Conservation (phyloP, 2,329 filamentous ascomycete species). For the Pyricularia pennisetigena region DNA sequence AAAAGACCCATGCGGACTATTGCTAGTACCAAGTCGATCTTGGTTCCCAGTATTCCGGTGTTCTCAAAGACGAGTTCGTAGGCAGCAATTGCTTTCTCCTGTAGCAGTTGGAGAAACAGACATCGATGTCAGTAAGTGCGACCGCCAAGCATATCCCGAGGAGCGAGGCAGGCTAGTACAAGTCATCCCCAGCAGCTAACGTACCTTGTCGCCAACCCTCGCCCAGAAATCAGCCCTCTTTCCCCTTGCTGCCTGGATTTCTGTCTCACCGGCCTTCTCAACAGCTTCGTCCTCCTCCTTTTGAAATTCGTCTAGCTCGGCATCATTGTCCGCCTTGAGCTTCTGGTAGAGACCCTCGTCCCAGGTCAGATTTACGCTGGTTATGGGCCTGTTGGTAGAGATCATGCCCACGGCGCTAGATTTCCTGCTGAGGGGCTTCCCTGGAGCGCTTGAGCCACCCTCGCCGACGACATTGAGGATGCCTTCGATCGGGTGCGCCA, state of each 20-base stretch:
- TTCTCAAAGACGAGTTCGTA: constrained; percentile 95
- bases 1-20: constrained; percentile 94
- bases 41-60: constrained; percentile 91
- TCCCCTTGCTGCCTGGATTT: constrained; percentile 83
- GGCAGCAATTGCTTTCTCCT: constrained; percentile 90
- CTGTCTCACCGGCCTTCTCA: constrained; percentile 93
- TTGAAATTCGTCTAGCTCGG: constrained; percentile 65
- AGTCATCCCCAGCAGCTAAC: neutral
- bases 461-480: constrained; percentile 72
- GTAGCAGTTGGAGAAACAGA: constrained; percentile 5
- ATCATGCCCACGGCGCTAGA: constrained; percentile 66
- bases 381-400: constrained; percentile 56
- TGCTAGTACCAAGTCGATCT: constrained; percentile 93
- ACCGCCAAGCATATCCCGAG: too few relatives aligned
- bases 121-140: constrained; percentile 10
- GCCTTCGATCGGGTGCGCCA: constrained; percentile 73
- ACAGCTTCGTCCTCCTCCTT: constrained; percentile 89
- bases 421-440: constrained; percentile 56
- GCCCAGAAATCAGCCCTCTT: constrained; percentile 97
- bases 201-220: constrained; percentile 87
- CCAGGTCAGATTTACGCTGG: constrained; percentile 65
- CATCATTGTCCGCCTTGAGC: constrained; percentile 67
- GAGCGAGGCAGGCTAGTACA: neutral
- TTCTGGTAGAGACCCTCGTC: constrained; percentile 79
- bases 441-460: constrained; percentile 34